phyloP scores from a whole-genome alignment of 2,329 filamentous ascomycete species.

The Elsinoe batatas region DNA sequence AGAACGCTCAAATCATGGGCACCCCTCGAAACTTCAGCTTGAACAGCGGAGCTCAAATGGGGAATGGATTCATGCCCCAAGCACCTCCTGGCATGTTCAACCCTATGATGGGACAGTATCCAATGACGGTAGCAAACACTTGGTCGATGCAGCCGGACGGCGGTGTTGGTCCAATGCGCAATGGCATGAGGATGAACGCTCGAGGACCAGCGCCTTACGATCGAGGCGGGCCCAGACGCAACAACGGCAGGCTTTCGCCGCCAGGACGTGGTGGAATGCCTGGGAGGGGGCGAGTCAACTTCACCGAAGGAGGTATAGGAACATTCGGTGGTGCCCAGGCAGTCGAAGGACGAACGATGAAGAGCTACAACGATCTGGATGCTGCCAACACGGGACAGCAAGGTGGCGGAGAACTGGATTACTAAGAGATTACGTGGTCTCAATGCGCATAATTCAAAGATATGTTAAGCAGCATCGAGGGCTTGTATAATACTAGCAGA shows the following conservation, averaged over 20 bases:
- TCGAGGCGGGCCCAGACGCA: conserved; percentile 48
- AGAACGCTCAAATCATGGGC: conserved; percentile 54
- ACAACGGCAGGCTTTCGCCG: conserved; percentile 38
- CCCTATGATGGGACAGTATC: conserved; percentile 16
- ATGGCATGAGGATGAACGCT: conserved; percentile 18
- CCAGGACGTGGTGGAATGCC: conserved; percentile 39
- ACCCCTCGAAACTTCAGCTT: conserved; percentile 90
- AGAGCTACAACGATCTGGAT: conserved; percentile 96
- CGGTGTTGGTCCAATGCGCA: conserved; percentile 34
- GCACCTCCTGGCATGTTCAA: conserved; percentile 14
- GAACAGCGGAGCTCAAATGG: conserved; percentile 32
- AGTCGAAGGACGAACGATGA: conserved; percentile 81
- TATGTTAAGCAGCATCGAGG: not conserved
- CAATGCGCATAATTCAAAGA: not conserved
- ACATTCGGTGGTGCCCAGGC: conserved; percentile 81
- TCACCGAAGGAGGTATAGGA: conserved; percentile 61
- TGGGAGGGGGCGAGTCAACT: conserved; percentile 55
- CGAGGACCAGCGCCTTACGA: conserved; percentile 21
- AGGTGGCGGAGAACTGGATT: conserved; percentile 79
- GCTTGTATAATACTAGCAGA: conserved; percentile 1
- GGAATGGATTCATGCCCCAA: conserved; percentile 12
- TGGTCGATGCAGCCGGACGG: conserved; percentile 22
- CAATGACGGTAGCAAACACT: conserved; percentile 15
- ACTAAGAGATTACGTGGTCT: conserved; percentile 41
- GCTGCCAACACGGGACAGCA: conserved; percentile 43